Evolutionary conservation across 495 filamentous ascomycete genomes (phyloP).

Genomic region (Elaphomyces granulatus): DNA sequence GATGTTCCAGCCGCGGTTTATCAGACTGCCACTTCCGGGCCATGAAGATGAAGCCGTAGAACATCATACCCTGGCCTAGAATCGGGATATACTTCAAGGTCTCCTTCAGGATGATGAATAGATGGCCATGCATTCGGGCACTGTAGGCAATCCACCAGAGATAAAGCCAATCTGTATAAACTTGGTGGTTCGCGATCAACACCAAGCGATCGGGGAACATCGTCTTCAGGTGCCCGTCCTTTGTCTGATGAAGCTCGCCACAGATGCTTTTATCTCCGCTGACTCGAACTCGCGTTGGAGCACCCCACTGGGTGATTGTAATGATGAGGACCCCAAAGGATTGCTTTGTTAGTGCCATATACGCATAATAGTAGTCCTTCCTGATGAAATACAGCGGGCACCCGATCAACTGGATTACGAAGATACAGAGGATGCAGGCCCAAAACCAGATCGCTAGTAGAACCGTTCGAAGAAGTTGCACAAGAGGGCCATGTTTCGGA

Average conservation of each 20-base stretch:
- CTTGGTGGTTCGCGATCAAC: conserved; percentile 53
- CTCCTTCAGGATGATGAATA: conserved; percentile 59
- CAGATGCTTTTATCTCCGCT: conserved; percentile 46
- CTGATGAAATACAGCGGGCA: conserved; percentile 45
- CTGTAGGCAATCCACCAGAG: conserved; percentile 59
- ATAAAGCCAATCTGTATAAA: conserved; percentile 61
- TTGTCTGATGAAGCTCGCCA: conserved; percentile 39
- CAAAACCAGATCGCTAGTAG: conserved; percentile 51
- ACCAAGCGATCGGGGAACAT: conserved; percentile 47
- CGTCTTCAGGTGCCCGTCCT: conserved; percentile 40
- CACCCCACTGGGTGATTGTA: conserved; percentile 47
- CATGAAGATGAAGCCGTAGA: conserved; percentile 58
- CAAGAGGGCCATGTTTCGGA: conserved; percentile 50
- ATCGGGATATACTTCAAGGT: conserved; percentile 50
- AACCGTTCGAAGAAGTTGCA: conserved; percentile 50
- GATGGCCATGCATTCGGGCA: conserved; percentile 47
- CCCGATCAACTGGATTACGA: conserved; percentile 41
- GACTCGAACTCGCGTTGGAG: conserved; percentile 43
- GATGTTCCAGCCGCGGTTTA: conserved; percentile 43
- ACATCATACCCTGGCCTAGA: conserved; percentile 50
- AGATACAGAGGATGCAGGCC: conserved; percentile 36
- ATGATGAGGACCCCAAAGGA: conserved; percentile 45
- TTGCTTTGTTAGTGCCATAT: conserved; percentile 53
- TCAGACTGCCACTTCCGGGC: conserved; percentile 52
- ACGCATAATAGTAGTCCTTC: conserved; percentile 45